phyloP scores from a whole-genome alignment of 345 rosid species.

The Litchi chinensis region DNA sequence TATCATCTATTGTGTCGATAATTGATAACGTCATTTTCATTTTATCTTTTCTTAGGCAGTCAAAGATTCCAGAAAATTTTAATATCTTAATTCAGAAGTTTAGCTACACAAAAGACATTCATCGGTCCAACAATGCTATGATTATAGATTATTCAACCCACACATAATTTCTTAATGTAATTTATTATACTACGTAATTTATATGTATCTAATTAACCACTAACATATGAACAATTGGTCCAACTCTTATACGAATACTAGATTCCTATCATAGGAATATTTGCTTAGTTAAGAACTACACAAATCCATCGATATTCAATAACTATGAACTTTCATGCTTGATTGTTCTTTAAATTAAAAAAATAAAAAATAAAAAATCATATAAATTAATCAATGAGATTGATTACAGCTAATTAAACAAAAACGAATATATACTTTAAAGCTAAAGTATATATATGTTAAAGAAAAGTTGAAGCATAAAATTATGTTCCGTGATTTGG shows the following conservation, averaged over 20 bases:
- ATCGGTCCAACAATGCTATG: background rate
- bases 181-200: too few relatives aligned
- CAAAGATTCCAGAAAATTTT: background rate
- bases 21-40: too few relatives aligned
- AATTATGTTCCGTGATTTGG: background rate
- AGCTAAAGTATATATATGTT: too few relatives aligned
- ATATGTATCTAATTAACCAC: background rate
- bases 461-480: background rate
- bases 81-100: too few relatives aligned
- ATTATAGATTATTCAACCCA: background rate
- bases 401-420: slow-evolving; percentile 13
- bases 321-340: background rate
- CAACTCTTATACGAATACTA: background rate
- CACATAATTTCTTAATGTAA: background rate
- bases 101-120: background rate
- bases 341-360: background rate
- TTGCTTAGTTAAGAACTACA: background rate
- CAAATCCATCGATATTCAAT: background rate
- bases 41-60: background rate
- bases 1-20: too few relatives aligned
- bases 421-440: too few relatives aligned
- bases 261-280: background rate
- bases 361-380: background rate
- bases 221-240: background rate
- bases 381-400: slow-evolving; percentile 1